Conservation (phyloP, 1,284 basidiomycete species). For the Rhodotorula sp. region DNA sequence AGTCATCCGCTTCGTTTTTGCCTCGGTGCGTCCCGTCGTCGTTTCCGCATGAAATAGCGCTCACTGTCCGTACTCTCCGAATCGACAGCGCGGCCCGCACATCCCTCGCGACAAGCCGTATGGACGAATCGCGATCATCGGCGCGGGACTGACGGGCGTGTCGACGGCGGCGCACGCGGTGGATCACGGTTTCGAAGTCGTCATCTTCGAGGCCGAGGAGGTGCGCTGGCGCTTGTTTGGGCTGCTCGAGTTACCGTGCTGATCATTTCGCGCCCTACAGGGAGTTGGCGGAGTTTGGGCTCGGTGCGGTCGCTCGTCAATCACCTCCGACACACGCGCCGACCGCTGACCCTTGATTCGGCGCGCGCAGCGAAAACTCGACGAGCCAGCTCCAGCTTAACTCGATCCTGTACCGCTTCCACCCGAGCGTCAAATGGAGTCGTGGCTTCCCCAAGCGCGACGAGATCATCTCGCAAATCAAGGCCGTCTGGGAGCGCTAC, state of each 20-base stretch:
- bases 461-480: conserved; percentile 61
- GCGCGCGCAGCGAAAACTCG: conserved; percentile 55
- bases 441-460: conserved; percentile 57
- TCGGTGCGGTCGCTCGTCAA: not conserved
- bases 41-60: not conserved
- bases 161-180: conserved; percentile 43
- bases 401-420: conserved; percentile 59
- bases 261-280: not conserved
- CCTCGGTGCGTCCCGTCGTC: not conserved
- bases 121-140: conserved; percentile 58
- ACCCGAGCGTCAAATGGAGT: conserved; percentile 55
- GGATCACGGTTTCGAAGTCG: conserved; percentile 59
- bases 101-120: conserved; percentile 40
- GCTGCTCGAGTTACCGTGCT: not conserved
- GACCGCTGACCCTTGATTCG: not conserved
- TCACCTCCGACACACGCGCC: not conserved
- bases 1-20: conserved; percentile 5
- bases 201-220: conserved; percentile 53
- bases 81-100: not conserved
- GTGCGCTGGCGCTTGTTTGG: conserved; percentile 36
- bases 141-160: conserved; percentile 47
- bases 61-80: not conserved
- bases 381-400: conserved; percentile 64
- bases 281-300: conserved; percentile 59
- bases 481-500: conserved; percentile 59